Evolutionary conservation across 495 filamentous ascomycete genomes (phyloP).

Genomic region (Hypoxylon fragiforme): DNA sequence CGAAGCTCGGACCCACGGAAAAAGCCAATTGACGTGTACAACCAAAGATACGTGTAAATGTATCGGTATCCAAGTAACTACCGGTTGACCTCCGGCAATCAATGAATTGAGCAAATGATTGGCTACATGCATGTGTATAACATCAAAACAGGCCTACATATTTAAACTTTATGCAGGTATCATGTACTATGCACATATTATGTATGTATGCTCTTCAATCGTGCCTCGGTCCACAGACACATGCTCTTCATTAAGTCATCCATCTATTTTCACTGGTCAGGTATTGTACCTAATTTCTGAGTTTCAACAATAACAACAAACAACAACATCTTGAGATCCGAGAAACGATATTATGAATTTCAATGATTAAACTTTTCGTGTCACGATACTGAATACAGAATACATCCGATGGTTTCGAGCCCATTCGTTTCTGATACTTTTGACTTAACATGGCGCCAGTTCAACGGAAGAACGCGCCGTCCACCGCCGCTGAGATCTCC

Average conservation of each 20-base stretch:
- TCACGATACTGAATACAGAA: too few relatives aligned
- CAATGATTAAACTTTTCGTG: too few relatives aligned
- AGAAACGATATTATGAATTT: too few relatives aligned
- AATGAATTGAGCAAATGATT: too few relatives aligned
- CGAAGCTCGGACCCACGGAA: neutral
- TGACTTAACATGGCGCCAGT: conserved; percentile 56
- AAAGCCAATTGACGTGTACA: neutral
- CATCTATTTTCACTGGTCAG: too few relatives aligned
- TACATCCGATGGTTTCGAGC: neutral
- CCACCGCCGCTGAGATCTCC: conserved; percentile 73
- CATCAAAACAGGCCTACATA: too few relatives aligned
- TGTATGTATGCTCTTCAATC: neutral
- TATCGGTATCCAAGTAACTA: neutral
- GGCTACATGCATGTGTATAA: too few relatives aligned
- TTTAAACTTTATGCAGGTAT: too few relatives aligned
- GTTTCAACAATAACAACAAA: neutral
- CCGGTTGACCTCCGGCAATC: neutral
- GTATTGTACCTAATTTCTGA: too few relatives aligned
- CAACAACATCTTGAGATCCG: too few relatives aligned
- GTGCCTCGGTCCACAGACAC: neutral
- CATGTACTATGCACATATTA: too few relatives aligned
- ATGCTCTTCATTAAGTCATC: neutral
- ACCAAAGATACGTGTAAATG: too few relatives aligned
- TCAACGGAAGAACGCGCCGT: conserved; percentile 61
- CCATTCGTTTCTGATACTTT: conserved; percentile 18